phyloP scores from a whole-genome alignment of 108 stramenopile species.

The Epipyxis sp. region DNA sequence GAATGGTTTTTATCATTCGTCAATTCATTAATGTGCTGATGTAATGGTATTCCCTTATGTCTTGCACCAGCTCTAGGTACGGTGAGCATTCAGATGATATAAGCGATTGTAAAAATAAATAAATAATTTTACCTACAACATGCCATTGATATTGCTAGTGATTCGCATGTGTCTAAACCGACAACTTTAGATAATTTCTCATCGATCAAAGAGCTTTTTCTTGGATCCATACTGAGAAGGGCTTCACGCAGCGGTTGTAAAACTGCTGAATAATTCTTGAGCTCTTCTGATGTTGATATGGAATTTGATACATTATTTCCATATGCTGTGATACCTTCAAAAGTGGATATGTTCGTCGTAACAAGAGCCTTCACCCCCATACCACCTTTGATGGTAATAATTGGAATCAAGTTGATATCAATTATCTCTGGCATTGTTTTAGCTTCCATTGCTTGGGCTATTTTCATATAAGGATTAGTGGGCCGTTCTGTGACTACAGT shows the following conservation, averaged over 20 bases:
- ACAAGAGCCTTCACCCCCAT: background rate
- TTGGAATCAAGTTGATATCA: background rate
- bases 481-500: constrained; percentile 4
- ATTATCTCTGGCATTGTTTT: constrained; percentile 11
- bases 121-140: background rate
- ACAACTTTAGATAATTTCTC: background rate
- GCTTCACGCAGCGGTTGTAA: background rate
- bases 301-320: background rate
- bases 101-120: too few species aligned
- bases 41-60: background rate
- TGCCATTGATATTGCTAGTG: background rate
- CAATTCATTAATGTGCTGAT: background rate
- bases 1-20: background rate
- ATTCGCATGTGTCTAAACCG: background rate
- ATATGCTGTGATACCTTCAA: background rate
- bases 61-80: background rate
- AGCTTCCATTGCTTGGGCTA: background rate
- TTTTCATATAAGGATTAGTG: background rate
- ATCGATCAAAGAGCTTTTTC: background rate
- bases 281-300: background rate
- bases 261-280: background rate
- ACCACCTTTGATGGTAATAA: background rate
- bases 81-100: too few species aligned
- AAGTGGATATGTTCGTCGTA: background rate
- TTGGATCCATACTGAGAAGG: background rate